Percentiles rank a stretch among this genome's conserved stretches.
phyloP scores from a whole-genome alignment of 1,139 yeast genomes.

The Saccharomyces hybrid region DNA sequence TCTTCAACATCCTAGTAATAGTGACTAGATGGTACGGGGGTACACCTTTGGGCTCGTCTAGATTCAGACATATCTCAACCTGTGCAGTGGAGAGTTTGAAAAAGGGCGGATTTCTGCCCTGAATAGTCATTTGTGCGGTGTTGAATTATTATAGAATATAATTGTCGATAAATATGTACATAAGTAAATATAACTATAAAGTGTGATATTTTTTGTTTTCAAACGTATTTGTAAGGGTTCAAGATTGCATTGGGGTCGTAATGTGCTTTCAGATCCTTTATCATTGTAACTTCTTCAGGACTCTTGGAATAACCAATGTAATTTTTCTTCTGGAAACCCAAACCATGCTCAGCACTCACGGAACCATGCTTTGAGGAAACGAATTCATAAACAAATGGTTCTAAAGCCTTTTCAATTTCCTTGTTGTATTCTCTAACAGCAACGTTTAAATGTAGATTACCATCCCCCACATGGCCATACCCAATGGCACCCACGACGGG shows the following conservation, averaged over 20 bases:
- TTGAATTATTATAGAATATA: background rate
- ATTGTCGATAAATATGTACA: background rate
- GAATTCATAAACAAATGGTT: conserved; percentile 92
- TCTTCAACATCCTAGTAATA: conserved; percentile 49
- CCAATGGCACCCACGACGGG: conserved; percentile 88
- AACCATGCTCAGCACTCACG: conserved; percentile 91
- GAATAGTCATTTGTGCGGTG: background rate
- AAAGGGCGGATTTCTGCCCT: conserved; percentile 20
- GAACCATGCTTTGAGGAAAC: conserved; percentile 71
- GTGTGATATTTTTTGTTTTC: background rate
- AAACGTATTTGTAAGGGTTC: conserved; percentile 84
- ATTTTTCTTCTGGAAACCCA: conserved; percentile 90
- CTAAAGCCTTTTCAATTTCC: conserved; percentile 66
- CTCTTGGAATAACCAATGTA: conserved; percentile 71
- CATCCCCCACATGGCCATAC: conserved; percentile 94
- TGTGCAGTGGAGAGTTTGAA: conserved; percentile 42
- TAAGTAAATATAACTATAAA: background rate
- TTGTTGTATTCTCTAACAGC: conserved; percentile 78
- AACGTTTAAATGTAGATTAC: conserved; percentile 86
- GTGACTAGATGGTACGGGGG: conserved; percentile 77
- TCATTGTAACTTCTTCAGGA: conserved; percentile 56
- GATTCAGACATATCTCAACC: conserved; percentile 56
- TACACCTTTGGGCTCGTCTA: conserved; percentile 51
- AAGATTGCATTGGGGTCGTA: conserved; percentile 85
- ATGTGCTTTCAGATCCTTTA: conserved; percentile 66